phyloP scores from a whole-genome alignment of 2,329 filamentous ascomycete species.

The Aspergillus awamori region DNA sequence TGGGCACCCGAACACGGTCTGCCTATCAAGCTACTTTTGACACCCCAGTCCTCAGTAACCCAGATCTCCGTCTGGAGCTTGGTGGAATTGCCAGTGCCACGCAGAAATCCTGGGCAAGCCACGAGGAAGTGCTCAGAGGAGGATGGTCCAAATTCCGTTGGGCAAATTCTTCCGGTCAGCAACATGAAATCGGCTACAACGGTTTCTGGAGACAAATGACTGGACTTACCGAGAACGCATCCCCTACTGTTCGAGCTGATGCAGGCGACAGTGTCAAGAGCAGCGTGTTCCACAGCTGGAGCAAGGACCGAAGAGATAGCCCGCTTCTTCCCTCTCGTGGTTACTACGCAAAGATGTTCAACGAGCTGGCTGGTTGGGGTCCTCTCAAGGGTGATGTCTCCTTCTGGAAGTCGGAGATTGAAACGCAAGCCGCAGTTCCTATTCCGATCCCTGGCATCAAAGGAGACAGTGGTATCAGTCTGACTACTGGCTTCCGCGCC shows the following conservation, averaged over 20 bases:
- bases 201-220: constrained; percentile 89
- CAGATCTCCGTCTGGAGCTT: constrained; percentile 75
- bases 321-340: constrained; percentile 81
- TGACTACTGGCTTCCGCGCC: constrained; percentile 78
- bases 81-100: constrained; percentile 83
- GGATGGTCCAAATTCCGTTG: constrained; percentile 76
- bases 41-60: constrained; percentile 80
- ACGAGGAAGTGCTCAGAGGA: constrained; percentile 85
- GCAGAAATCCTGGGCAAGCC: constrained; percentile 88
- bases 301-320: constrained; percentile 78
- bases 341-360: constrained; percentile 74
- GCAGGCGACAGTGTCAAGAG: constrained; percentile 92
- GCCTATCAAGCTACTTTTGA: constrained; percentile 87
- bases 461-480: constrained; percentile 73
- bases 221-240: constrained; percentile 72
- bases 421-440: constrained; percentile 75
- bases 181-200: constrained; percentile 78
- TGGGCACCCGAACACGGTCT: constrained; percentile 87
- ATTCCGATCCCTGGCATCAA: constrained; percentile 70
- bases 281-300: constrained; percentile 78
- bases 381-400: constrained; percentile 83
- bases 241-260: constrained; percentile 77
- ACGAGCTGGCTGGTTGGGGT: constrained; percentile 86
- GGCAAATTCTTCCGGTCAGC: constrained; percentile 65
- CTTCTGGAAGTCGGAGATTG: constrained; percentile 91